These are phyloP conservation scores for Colletotrichum neosansevieriae DNA, from an alignment of 2,329 filamentous ascomycete species.

Conservation along the genomic window DNA sequence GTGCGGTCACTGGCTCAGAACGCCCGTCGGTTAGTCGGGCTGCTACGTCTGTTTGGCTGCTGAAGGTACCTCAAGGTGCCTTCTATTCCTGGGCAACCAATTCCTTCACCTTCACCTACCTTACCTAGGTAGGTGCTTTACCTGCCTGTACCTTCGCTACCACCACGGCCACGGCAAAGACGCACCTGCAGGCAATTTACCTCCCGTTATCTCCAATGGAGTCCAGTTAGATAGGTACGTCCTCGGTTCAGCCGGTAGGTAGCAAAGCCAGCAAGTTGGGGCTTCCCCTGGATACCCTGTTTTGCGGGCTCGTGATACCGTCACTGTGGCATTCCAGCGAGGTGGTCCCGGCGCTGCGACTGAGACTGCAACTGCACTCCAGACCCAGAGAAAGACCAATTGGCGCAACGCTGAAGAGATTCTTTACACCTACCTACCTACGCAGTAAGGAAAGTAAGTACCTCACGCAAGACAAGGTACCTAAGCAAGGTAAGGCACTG, in stretches of 20 bases:
- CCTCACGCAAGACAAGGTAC: no score
- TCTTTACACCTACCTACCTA: neutral
- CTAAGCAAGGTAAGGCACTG: neutral
- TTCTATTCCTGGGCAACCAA: constrained; percentile 2
- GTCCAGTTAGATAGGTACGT: neutral
- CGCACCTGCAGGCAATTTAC: neutral
- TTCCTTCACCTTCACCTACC: neutral
- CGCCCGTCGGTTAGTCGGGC: constrained; percentile 13
- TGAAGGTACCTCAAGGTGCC: neutral
- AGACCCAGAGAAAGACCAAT: neutral
- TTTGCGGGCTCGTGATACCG: constrained; percentile 20
- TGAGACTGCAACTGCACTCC: neutral
- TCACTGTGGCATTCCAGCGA: constrained; percentile 16
- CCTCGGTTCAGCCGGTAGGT: constrained; percentile 24
- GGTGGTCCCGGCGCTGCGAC: constrained; percentile 25
- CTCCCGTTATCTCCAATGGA: neutral
- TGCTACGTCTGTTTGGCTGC: constrained; percentile 7
- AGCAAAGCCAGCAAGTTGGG: neutral
- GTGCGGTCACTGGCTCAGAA: neutral
- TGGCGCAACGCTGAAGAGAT: constrained; percentile 19
- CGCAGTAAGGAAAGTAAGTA: neutral
- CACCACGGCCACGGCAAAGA: neutral
- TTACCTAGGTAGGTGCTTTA: neutral
- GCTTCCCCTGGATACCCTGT: constrained; percentile 9
- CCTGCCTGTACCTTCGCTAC: neutral